Percentiles rank a stretch among this genome's conserved stretches.
Evolutionary conservation across 2,329 filamentous ascomycete species (phyloP).

Genomic region (Remersonia thermophila): DNA sequence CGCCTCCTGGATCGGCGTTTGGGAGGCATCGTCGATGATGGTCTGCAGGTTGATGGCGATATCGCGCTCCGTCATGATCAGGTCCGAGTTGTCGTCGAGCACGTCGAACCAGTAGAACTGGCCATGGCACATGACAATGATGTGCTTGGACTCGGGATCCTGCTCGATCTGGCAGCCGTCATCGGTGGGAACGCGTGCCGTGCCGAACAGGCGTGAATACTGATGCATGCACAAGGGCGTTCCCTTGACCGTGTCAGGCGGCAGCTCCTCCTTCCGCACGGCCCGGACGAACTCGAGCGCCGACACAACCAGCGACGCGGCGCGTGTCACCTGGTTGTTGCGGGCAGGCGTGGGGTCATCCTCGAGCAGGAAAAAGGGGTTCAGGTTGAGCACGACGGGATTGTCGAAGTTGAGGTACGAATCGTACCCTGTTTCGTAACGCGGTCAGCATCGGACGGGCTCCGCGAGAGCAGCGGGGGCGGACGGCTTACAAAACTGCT

Average conservation of each 20-base stretch:
- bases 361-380: slow-evolving; percentile 93
- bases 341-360: slow-evolving; percentile 93
- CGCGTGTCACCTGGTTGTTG: slow-evolving; percentile 91
- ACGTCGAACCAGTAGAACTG: slow-evolving; percentile 99
- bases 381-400: slow-evolving; percentile 91
- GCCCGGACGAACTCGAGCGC: slow-evolving; percentile 86
- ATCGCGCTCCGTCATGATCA: slow-evolving; percentile 96
- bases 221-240: slow-evolving; percentile 95
- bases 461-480: neutral
- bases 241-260: slow-evolving; percentile 74
- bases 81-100: slow-evolving; percentile 81
- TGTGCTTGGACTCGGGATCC: slow-evolving; percentile 82
- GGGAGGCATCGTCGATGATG: slow-evolving; percentile 79
- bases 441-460: slow-evolving; percentile 14
- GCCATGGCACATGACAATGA: slow-evolving; percentile 85
- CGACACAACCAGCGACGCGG: slow-evolving; percentile 82
- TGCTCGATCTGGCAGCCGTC: slow-evolving; percentile 94
- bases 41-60: slow-evolving; percentile 83
- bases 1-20: slow-evolving; percentile 83
- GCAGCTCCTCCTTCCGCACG: slow-evolving; percentile 82
- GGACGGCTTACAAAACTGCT: slow-evolving; percentile 75
- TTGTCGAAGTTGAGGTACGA: slow-evolving; percentile 98
- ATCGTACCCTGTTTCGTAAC: slow-evolving; percentile 90
- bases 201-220: slow-evolving; percentile 89
- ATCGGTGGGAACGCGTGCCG: slow-evolving; percentile 84